Base-by-base conservation (phyloP, 345 rosid genomes). In the Stellera chamaejasme region DNA sequence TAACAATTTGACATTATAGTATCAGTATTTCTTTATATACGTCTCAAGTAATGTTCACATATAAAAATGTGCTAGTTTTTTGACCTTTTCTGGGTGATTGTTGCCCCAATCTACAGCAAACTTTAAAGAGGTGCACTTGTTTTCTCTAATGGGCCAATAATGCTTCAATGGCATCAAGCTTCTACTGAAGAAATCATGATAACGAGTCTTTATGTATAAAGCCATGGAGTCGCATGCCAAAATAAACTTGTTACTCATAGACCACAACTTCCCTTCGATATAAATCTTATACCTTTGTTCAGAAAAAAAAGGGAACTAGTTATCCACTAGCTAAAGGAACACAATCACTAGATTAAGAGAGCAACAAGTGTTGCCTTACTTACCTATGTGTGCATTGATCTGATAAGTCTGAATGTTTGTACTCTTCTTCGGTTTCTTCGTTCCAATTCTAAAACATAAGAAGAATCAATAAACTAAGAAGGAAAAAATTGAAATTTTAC, bases 101-200 rank as follows among this genome's bases (percentile, higher is more conserved):
- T 83, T 86, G 54, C 95, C 97, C 97, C 92, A 89, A 45, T 83
- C 80, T 2, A 89, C 97, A 0, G 95, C 92, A 57, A 70, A 73
- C 62, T 82, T 84, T 4, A 86, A 77, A 43, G 81, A 74, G 16
- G 68, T 63, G 69, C 95, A 90, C 52, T 82, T 76, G 28, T 61
- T 48, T 66, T 69, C 73, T 47, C 72, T 69, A n/a, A 90, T 80
- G 27, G 90, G 95, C 95, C 95, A 90, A 48, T 80, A 82, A 52
- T 90, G 95, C 50, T 80, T 56, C 80, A 84, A 42, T 27, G 95
- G 93, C 59, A 61, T 62, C 86, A 90, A 61, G 44, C 82, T 81
- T 67, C 95, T 73, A 2, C 55, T 45, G 75, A 77, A 84, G 79
- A 84, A 90, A 67, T 82, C 90, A 52, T 77, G 64, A 69, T 48